Evolutionary conservation across 352 stramenopile species (phyloP), one percentile per base, ranked within the genome.

Genomic region (Globisporangium alternatum): DNA sequence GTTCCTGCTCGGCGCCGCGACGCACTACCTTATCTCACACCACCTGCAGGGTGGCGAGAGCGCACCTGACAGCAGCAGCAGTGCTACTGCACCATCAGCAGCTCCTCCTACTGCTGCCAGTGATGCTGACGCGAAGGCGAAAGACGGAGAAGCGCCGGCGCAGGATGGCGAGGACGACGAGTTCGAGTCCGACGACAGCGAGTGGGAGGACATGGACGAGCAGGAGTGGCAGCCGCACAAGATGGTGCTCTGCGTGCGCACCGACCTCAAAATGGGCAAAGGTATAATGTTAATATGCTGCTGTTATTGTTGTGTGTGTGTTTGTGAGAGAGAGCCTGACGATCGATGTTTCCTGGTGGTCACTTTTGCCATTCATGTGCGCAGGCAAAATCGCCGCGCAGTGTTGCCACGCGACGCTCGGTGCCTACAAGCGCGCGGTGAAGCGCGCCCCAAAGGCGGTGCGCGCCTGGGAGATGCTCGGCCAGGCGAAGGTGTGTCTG

Each of bases 181-280:
- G 33, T 53, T 39, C 49, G 78, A 71, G 19, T 83, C 78, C 5
- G 79, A 86, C 19, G 83, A 92, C 33, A 66, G 68, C 39, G 79
- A 83, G 31, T 91, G 82, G 74, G 80, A 91, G 44, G 86, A 74
- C 65, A 72, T 75, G 45, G 84, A 94, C 55, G 76, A 76, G 7
- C 58, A 67, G 48, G 64, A 70, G 39, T 92, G 72, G 77, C 60
- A 80, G 62, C 85, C 85, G 22, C 87, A 96, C 77, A 97, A 96
- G 68, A 98, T 98, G 93, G 90, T 99, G 56, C 82, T 99, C 21
- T 97, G 90, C 63, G 96, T 98, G 67, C 96, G 97, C 67, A 97
- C 88, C 37, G 87, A 97, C 75, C 77, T 99, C 47, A 95, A 93
- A 70, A 99, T 99, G 96, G 91, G 92, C 69, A 98, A 98, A 81